Conservation (phyloP, 2,329 filamentous ascomycete genomes). For the Hirsutella thompsonii region DNA sequence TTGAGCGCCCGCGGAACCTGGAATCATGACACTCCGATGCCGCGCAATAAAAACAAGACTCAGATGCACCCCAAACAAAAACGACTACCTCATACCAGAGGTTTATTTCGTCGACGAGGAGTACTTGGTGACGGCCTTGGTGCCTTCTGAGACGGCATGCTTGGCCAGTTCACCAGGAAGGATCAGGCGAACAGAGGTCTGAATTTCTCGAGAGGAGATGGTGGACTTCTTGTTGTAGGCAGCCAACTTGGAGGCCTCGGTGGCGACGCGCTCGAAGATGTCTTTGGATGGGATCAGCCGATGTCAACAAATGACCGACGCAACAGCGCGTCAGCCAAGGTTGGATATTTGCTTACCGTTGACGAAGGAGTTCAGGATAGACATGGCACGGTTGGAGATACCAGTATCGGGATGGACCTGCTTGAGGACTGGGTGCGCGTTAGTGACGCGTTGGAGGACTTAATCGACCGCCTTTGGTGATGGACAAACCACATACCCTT, state of each 20-base stretch:
- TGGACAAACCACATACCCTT: constrained; percentile 68
- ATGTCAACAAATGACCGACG: neutral
- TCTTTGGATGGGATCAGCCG: too few species aligned
- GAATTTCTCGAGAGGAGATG: constrained; percentile 98
- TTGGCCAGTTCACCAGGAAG: constrained; percentile 97
- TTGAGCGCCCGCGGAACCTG: constrained; percentile 31
- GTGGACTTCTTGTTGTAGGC: constrained; percentile 99
- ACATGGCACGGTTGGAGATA: constrained; percentile 99
- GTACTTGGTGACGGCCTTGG: constrained; percentile 99
- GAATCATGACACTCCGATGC: constrained; percentile 46
- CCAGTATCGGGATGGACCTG: constrained; percentile 99
- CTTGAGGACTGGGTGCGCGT: constrained; percentile 71
- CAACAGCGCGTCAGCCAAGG: neutral
- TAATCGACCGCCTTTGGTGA: too few species aligned
- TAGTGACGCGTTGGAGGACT: neutral
- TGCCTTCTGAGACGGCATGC: constrained; percentile 98
- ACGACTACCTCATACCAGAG: constrained; percentile 25
- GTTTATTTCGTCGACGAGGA: constrained; percentile 97
- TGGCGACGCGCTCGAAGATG: constrained; percentile 98
- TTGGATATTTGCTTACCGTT: constrained; percentile 55
- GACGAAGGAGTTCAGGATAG: constrained; percentile 98
- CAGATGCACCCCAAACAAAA: neutral
- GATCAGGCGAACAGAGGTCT: constrained; percentile 97
- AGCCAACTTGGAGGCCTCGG: constrained; percentile 96
- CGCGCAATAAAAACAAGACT: constrained; percentile 27